These are phyloP conservation scores for Aspergillus proliferans DNA, from an alignment of 2,329 filamentous ascomycete species.

Conservation along the genomic window DNA sequence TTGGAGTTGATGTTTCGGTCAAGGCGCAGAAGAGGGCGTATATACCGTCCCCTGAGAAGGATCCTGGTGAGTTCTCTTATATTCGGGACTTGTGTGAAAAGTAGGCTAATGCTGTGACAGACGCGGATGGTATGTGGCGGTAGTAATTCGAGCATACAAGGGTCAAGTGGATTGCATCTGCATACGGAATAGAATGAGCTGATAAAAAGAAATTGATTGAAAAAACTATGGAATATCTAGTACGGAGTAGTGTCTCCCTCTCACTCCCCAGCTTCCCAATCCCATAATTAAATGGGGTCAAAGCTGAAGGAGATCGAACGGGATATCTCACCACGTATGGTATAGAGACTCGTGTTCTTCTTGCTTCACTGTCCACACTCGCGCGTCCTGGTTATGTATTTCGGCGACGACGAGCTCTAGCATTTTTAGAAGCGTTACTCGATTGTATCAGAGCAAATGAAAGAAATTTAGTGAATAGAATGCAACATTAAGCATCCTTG, in stretches of 20 bases:
- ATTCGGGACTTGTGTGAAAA: neutral
- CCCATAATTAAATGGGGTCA: conserved; percentile 43
- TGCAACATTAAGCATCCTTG: neutral
- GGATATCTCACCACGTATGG: conserved; percentile 25
- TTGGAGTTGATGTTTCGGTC: conserved; percentile 45
- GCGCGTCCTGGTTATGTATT: conserved; percentile 43
- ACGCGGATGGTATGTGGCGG: conserved; percentile 30
- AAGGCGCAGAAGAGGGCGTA: conserved; percentile 51
- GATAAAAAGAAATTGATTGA: neutral
- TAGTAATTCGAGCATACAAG: neutral
- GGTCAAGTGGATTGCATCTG: neutral
- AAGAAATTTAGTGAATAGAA: neutral
- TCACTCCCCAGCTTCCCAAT: conserved; percentile 36
- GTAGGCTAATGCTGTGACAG: conserved; percentile 12
- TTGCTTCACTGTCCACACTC: conserved; percentile 56
- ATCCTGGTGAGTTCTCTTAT: conserved; percentile 23
- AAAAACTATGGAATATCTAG: conserved; percentile 1
- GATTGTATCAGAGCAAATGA: neutral
- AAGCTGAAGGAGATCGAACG: conserved; percentile 29
- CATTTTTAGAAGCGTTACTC: conserved; percentile 42
- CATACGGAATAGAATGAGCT: neutral
- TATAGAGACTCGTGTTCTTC: conserved; percentile 35
- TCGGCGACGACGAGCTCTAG: conserved; percentile 53
- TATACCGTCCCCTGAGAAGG: conserved; percentile 35
- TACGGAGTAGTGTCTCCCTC: conserved; percentile 37